Evolutionary conservation across 1,284 basidiomycete genomes (phyloP).

Genomic region (Somion occarium): DNA sequence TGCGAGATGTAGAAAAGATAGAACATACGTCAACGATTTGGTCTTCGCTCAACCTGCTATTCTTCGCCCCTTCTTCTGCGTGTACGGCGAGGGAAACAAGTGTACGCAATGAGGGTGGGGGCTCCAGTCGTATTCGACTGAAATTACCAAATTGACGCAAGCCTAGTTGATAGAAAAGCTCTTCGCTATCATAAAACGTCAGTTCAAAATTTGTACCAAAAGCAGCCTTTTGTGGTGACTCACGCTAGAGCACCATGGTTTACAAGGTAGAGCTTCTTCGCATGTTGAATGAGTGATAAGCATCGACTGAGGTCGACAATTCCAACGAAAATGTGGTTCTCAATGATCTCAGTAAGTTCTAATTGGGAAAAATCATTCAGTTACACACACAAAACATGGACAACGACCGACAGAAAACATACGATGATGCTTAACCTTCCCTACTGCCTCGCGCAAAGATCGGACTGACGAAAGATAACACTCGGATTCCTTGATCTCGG

Average conservation of each 20-base stretch:
- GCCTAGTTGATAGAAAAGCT: constrained; percentile 93
- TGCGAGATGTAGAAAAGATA: neutral
- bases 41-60: constrained; percentile 45
- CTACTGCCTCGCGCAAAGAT: constrained; percentile 58
- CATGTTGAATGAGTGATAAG: constrained; percentile 83
- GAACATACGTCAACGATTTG: constrained; percentile 68
- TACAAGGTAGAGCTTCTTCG: constrained; percentile 85
- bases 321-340: constrained; percentile 90
- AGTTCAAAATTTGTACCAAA: neutral
- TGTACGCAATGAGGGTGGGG: constrained; percentile 69
- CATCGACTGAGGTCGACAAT: constrained; percentile 78
- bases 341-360: constrained; percentile 83
- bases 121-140: constrained; percentile 73
- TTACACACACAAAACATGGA: too few relatives aligned
- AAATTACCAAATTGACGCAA: constrained; percentile 90
- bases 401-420: constrained; percentile 25
- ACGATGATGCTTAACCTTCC: constrained; percentile 69
- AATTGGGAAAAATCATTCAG: constrained; percentile 6
- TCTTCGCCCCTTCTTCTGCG: constrained; percentile 54
- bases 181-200: constrained; percentile 63
- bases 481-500: constrained; percentile 72
- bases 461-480: constrained; percentile 81
- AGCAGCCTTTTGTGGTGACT: constrained; percentile 27
- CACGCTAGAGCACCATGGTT: constrained; percentile 83
- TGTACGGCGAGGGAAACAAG: constrained; percentile 80